A percentile compares a stretch with the other conserved stretches of the same genome.
These are phyloP conservation scores for Blastocystis sp. DNA, from an alignment of 352 stramenopile species.

Conservation along the genomic window DNA sequence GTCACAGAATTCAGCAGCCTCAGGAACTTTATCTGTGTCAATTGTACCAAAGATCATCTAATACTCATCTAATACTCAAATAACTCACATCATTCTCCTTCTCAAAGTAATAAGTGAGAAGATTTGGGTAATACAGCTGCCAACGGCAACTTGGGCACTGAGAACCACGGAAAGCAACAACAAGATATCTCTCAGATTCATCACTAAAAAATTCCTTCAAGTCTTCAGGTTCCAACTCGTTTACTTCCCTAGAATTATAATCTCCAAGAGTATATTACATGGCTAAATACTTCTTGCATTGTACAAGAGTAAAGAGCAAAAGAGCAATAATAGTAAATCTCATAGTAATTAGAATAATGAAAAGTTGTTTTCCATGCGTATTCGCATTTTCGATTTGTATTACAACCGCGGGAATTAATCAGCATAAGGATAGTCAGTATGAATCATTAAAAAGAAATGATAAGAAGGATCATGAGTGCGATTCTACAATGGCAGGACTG, in stretches of 20 bases:
- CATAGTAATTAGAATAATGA: slow-evolving; percentile 10
- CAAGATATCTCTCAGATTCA: slow-evolving; percentile 34
- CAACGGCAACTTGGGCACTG: slow-evolving; percentile 45
- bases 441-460: no score
- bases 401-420: no score
- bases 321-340: neutral
- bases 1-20: slow-evolving; percentile 51
- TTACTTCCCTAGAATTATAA: slow-evolving; percentile 10
- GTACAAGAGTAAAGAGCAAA: slow-evolving; percentile 12
- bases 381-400: no score
- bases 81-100: slow-evolving; percentile 52
- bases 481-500: no score
- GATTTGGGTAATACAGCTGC: slow-evolving; percentile 57
- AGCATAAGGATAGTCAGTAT: no score
- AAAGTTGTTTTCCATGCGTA: neutral
- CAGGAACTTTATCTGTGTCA: slow-evolving; percentile 17
- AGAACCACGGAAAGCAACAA: slow-evolving; percentile 45
- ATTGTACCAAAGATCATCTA: slow-evolving; percentile 56
- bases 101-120: slow-evolving; percentile 62
- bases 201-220: slow-evolving; percentile 46
- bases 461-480: no score
- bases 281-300: slow-evolving; percentile 28
- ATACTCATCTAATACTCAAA: neutral
- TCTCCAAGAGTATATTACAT: neutral
- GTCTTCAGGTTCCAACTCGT: slow-evolving; percentile 45